Evolutionary conservation across 306 rosid species (phyloP), one percentile per base, ranked within the genome.

Genomic region (Prunus campanulata): DNA sequence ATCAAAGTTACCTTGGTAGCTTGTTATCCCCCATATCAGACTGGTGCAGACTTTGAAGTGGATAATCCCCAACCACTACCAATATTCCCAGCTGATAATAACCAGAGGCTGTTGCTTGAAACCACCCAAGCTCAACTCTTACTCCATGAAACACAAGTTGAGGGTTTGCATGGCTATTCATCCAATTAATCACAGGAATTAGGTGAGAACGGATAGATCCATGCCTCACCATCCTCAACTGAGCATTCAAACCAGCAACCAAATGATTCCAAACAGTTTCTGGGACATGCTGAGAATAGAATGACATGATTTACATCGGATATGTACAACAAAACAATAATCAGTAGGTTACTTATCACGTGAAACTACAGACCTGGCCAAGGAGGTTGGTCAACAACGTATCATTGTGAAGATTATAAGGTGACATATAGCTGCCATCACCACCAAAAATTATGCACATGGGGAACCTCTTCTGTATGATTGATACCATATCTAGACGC

Each of bases 31-130:
- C 83, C 39, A 78, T 68, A 79, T 88, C 88, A 72, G 88, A 78
- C 76, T 81, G 90, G 77, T 83, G 89, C 78, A 77, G 70, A 82
- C 80, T 85, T 39, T 82, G 90, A 82, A 86, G 77, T 49, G 93
- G 81, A 89, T 88, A 85, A 83, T 90, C 97, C 63, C 93, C 97
- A 66, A 92, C 84, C 15, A 90, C 85, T 55, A 89, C 97, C 89
- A 92, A 88, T n/a, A 95, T 82, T 66, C 98, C 98, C 69, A 95
- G 93, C 83, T 95, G 98, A 92, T 92, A 90, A 85, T 95, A 95
- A 77, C 98, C 98, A 69, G 98, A 90, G 74, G 98, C 97, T 73
- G 98, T 95, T 84, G 97, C 97, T 90, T 95, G 98, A 87, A 95
- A 95, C 98, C 98, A 95, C 76, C 97, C 97, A 6, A 95, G 93